Evolutionary conservation across 2,329 filamentous ascomycete genomes (phyloP), one percentile per base, ranked within the genome.

Genomic region (Sclerotinia spermophila): DNA sequence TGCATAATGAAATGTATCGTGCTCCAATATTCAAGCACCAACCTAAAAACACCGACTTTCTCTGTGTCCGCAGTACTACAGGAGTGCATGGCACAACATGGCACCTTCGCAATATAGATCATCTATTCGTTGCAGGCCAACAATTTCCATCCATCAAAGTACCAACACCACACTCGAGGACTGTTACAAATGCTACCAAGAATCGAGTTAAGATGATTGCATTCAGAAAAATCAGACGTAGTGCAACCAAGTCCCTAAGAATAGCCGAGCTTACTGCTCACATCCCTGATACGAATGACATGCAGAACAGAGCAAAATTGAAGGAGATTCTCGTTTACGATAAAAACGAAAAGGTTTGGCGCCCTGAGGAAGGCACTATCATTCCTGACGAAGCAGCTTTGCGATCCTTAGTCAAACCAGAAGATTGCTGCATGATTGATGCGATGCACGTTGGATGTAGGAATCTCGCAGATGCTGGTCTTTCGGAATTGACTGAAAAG

Each of bases 381-480:
- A 84, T 96, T 33, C 92, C 94, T 19, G 93, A 97, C 72, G 92
- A 95, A 78, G 87, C 91, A 35, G 88, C 88, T 2, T 90, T 98
- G 72, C 90, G 95, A 55, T 86, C 89, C 35, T 94, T 96, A 90
- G 94, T 99, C 75, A 95, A 94, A 74, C 95, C 96, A 0, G 96
- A 99, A 80, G 95, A 98, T 77, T 92, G 98, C 1, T 98, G 94
- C 80, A 82, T 97, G 59, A 89, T 98, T 42, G 95, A 99, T 79
- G 92, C 95, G 0, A 99, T 98, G 95, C 94, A 98, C 80, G 91
- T 97, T 53, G 96, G 96, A 59, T 90, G 93, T 73, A 94, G 96
- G 78, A 92, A 97, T 79, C 88, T 99, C 42, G 89, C 92, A 73
- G 96, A 98, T 80, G 92, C 96, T 30, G 96, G 96, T 15, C 97